Percentiles rank a stretch among this genome's conserved stretches.
These are phyloP conservation scores for Podaxis carcinomalis DNA, from an alignment of 768 basidiomycete species.

Conservation along the genomic window DNA sequence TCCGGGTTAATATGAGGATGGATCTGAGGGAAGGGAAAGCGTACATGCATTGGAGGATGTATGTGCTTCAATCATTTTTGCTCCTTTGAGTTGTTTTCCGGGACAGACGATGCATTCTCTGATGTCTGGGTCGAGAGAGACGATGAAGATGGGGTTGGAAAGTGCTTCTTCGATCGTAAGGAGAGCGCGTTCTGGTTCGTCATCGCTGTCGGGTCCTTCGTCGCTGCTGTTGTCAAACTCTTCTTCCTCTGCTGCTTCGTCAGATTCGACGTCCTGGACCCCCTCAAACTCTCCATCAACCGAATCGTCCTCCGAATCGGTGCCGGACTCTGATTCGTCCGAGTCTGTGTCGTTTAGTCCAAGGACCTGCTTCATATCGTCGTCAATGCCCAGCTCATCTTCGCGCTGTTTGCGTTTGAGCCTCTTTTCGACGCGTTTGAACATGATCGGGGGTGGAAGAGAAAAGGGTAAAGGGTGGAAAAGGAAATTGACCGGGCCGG, in stretches of 20 bases:
- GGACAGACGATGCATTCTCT: constrained; percentile 68
- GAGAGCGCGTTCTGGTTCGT: constrained; percentile 32
- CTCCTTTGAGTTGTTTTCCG: constrained; percentile 63
- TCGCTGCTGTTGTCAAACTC: constrained; percentile 17
- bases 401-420: constrained; percentile 57
- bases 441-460: constrained; percentile 41
- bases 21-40: constrained; percentile 19
- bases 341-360: constrained; percentile 75
- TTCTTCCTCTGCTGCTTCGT: constrained; percentile 13
- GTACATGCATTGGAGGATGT: constrained; percentile 58
- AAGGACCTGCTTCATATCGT: constrained; percentile 57
- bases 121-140: constrained; percentile 50
- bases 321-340: constrained; percentile 56
- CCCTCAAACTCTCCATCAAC: constrained; percentile 18
- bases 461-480: constrained; percentile 4
- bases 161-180: constrained; percentile 59
- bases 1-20: constrained; percentile 1
- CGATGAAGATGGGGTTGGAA: constrained; percentile 56
- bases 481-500: not conserved
- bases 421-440: constrained; percentile 74
- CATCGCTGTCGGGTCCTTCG: constrained; percentile 21
- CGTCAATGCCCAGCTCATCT: constrained; percentile 59
- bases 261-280: constrained; percentile 19
- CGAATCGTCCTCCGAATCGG: constrained; percentile 18
- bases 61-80: constrained; percentile 53